Conservation (phyloP, 2,329 filamentous ascomycete species). For the Xylaria arbuscula region DNA sequence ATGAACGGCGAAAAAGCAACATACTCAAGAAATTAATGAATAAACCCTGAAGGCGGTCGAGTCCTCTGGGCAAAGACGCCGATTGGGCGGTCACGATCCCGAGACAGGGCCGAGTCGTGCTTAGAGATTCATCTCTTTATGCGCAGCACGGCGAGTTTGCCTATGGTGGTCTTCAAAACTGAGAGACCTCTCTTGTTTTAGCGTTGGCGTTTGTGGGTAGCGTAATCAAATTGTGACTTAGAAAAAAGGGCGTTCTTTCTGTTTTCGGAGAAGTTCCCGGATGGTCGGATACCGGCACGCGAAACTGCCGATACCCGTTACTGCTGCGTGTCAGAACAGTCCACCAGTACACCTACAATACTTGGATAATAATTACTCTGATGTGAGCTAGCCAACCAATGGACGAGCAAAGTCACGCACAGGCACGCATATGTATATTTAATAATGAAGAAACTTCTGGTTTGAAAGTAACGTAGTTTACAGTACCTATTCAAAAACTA, state of each 20-base stretch:
- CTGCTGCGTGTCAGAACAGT: not conserved
- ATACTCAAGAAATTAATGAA: conserved; percentile 45
- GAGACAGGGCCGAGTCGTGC: conserved; percentile 11
- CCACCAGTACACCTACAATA: not conserved
- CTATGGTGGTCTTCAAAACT: not conserved
- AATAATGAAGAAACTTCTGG: conserved; percentile 1
- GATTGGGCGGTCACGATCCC: conserved; percentile 9
- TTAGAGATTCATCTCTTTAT: conserved; percentile 1
- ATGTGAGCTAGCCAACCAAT: not conserved
- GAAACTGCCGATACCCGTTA: not conserved
- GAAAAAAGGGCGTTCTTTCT: not conserved
- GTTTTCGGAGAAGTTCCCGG: not conserved
- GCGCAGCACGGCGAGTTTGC: not conserved
- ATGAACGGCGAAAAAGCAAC: conserved; percentile 39
- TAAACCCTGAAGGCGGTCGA: conserved; percentile 34
- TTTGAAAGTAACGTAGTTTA: not conserved
- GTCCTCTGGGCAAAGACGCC: not conserved
- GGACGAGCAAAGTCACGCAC: not conserved
- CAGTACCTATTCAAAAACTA: not conserved
- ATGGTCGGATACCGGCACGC: not conserved
- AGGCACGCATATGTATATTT: conserved; percentile 9
- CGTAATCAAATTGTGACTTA: conserved; percentile 18
- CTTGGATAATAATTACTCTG: not conserved
- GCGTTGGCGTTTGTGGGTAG: conserved; percentile 32
- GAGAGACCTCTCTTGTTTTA: conserved; percentile 18